Conservation (phyloP, 139 green algal genomes). For the Micractinium conductrix region DNA sequence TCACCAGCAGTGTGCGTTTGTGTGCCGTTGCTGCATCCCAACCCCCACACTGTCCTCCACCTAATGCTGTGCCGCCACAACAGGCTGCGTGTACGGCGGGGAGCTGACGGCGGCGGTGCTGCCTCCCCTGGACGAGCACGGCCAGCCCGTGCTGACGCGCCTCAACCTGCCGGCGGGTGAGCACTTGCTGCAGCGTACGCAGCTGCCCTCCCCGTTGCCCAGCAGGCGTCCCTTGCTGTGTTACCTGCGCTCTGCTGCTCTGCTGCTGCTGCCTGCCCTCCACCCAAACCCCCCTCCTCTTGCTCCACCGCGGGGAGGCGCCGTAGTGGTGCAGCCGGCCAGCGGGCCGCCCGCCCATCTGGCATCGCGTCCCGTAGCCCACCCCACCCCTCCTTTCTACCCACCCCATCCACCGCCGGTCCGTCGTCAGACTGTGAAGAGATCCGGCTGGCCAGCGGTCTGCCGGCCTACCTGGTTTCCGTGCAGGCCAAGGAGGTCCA, state of each 20-base stretch:
- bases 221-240: background rate
- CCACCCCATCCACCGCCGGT: background rate
- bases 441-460: background rate
- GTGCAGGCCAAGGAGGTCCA: constrained; percentile 8
- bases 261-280: too few relatives aligned
- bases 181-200: background rate
- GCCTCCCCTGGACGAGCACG: constrained; percentile 17
- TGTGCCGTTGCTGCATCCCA: background rate
- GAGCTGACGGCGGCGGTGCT: constrained; percentile 74
- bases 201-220: background rate
- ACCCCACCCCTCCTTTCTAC: background rate
- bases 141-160: background rate
- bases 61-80: constrained; percentile 21
- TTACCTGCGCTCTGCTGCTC: background rate
- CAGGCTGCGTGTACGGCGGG: constrained; percentile 79
- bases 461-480: constrained; percentile 18
- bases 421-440: background rate
- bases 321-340: too few relatives aligned
- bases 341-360: too few relatives aligned
- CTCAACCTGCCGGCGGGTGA: background rate
- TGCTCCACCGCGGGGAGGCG: too few relatives aligned
- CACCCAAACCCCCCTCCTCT: background rate
- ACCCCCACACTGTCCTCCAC: background rate
- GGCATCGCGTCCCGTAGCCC: too few relatives aligned
- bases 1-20: background rate